phyloP scores from a whole-genome alignment of 2,329 filamentous ascomycete species.

The Didymosphaeria variabile region DNA sequence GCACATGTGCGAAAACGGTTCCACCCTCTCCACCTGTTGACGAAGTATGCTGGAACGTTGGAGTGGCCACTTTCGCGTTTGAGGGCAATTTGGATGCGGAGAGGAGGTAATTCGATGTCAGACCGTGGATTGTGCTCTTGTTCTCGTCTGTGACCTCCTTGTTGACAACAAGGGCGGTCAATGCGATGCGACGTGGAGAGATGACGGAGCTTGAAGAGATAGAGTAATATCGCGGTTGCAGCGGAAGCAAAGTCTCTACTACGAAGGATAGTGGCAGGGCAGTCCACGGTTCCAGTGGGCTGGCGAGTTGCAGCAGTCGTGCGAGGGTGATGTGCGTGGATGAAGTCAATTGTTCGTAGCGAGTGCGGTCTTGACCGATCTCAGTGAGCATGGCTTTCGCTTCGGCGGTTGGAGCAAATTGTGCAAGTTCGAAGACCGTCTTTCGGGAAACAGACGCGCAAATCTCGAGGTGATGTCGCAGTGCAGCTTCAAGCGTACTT shows the following conservation, averaged over 20 bases:
- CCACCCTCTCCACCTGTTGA: constrained; percentile 28
- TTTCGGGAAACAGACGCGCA: constrained; percentile 54
- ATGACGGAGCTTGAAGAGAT: constrained; percentile 52
- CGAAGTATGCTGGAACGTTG: constrained; percentile 25
- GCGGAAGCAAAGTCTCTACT: constrained; percentile 36
- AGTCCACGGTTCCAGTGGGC: constrained; percentile 40
- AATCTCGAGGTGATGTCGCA: constrained; percentile 60
- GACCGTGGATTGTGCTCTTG: constrained; percentile 40
- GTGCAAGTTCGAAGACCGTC: constrained; percentile 46
- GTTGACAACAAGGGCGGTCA: constrained; percentile 53
- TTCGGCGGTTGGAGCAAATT: constrained; percentile 50
- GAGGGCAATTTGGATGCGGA: constrained; percentile 32
- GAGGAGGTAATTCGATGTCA: constrained; percentile 53
- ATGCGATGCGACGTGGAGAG: constrained; percentile 43
- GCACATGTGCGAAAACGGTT: constrained; percentile 52
- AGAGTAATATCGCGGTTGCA: constrained; percentile 45
- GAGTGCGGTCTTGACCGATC: constrained; percentile 44
- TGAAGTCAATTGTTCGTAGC: constrained; percentile 42
- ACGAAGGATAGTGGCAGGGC: constrained; percentile 44
- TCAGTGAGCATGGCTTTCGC: constrained; percentile 42
- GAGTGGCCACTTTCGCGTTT: constrained; percentile 24
- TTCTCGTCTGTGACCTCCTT: constrained; percentile 34
- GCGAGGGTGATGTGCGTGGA: constrained; percentile 50
- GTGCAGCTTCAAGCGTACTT: constrained; percentile 51
- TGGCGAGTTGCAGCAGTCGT: constrained; percentile 46